Conservation (phyloP, 2,329 filamentous ascomycete genomes). For the Sporothrix dimorphospora region DNA sequence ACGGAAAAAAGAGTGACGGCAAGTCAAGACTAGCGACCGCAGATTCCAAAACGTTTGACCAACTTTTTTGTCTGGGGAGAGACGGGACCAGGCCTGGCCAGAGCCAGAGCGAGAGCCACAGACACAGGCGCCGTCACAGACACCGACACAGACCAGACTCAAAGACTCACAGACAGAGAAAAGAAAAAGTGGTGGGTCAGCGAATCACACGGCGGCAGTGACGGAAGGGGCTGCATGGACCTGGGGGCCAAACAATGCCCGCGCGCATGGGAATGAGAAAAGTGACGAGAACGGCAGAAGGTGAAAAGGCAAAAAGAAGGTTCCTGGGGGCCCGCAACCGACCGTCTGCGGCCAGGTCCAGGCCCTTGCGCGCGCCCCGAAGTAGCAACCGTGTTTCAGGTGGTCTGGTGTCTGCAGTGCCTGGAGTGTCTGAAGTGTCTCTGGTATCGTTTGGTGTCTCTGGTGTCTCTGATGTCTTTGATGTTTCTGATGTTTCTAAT, state of each 20-base stretch:
- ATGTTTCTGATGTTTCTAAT: not conserved
- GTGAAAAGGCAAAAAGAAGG: not conserved
- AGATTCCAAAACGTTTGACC: not conserved
- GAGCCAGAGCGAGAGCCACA: too few relatives aligned
- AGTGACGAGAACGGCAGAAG: not conserved
- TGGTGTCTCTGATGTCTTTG: not conserved
- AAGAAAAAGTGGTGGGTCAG: not conserved
- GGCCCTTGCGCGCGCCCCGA: constrained; percentile 10
- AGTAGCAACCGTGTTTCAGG: constrained; percentile 12
- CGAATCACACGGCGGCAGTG: constrained; percentile 15
- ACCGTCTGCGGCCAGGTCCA: not conserved
- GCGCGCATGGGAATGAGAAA: not conserved
- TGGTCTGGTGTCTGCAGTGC: not conserved
- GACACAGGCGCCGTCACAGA: too few relatives aligned
- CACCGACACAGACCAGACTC: too few relatives aligned
- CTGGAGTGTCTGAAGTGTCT: not conserved
- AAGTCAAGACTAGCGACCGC: too few relatives aligned
- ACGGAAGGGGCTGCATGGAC: not conserved
- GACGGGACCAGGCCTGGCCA: too few relatives aligned
- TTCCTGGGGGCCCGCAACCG: not conserved
- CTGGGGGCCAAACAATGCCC: not conserved
- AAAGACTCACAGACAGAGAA: not conserved
- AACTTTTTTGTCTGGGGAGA: too few relatives aligned
- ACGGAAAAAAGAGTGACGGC: too few relatives aligned
- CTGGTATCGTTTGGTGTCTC: too few relatives aligned